Conservation (phyloP, 768 basidiomycete genomes). For the Phlebiopsis flavidoalba region DNA sequence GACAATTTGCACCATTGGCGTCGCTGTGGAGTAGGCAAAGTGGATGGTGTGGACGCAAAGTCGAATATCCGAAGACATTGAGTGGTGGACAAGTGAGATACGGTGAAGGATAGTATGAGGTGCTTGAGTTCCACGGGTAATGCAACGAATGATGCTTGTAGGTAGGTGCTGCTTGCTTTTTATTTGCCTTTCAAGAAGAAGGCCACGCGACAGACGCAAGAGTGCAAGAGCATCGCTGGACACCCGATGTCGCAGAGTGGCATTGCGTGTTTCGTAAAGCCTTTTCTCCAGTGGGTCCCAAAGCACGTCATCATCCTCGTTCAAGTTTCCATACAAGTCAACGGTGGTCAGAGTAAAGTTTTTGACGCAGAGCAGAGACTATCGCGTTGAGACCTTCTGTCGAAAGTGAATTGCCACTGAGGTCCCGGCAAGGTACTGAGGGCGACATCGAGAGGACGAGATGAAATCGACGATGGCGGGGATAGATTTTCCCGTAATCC, state of each 20-base stretch:
- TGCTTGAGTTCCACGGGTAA: background rate
- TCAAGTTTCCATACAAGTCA: background rate
- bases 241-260: background rate
- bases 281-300: too few relatives aligned
- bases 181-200: background rate
- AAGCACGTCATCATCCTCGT: background rate
- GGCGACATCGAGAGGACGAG: background rate
- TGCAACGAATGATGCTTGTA: background rate
- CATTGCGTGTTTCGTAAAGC: background rate
- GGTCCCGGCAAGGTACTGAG: background rate
- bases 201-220: background rate
- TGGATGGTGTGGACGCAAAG: background rate
- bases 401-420: background rate
- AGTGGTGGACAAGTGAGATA: background rate
- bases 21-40: background rate
- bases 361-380: background rate
- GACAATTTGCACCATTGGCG: background rate
- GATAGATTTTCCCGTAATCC: background rate
- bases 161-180: background rate
- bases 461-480: background rate
- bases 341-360: background rate
- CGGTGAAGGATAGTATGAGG: conserved; percentile 2
- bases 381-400: background rate
- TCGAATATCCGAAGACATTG: conserved; percentile 1
- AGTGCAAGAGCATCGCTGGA: background rate